Evolutionary conservation across 306 rosid genomes (phyloP), one percentile per base, ranked within the genome.

Genomic region (Pyrus pyrifolia): DNA sequence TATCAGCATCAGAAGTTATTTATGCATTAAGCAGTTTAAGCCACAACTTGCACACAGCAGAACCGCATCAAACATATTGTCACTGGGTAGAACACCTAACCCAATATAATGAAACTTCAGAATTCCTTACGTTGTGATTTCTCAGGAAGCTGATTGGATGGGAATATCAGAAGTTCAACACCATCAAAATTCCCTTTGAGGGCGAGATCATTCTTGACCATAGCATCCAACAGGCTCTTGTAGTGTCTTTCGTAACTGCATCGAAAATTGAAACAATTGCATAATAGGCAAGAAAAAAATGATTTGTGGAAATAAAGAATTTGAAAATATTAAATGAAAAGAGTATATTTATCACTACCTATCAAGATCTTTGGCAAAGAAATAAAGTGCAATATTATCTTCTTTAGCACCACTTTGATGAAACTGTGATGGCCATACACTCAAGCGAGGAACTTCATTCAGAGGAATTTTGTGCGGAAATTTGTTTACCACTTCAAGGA

Each of bases 121-220:
- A 83, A 76, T 58, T 76, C 75, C 96, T 86, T 94, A 94, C 98
- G 91, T 83, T 90, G 97, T 78, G 96, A 89, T 74, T 85, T 86
- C 82, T 87, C 92, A 49, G 97, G 98, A 77, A 94, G 97, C 85
- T 87, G 94, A 80, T 86, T 91, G 70, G 98, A 94, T 35, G 98
- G 81, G 78, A 91, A 92, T 86, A 94, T 87, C 80, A 91, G 80
- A 84, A 94, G 91, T 76, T 94, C 98, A 60, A 89, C 87, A 31
- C 95, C 97, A 74, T 82, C 91, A 73, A 89, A 76, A 60, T 63
- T 81, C 74, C 96, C 96, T 84, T 81, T 86, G 76, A 94, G 96
- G 31, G 98, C 98, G 77, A 88, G 79, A 87, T 94, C 98, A 75
- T 89, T 89, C 76, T 79, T 89, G 68, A 87, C 87, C 98, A 94